Conservation (phyloP, 805 yeast genomes). For the Candida adriatica region DNA sequence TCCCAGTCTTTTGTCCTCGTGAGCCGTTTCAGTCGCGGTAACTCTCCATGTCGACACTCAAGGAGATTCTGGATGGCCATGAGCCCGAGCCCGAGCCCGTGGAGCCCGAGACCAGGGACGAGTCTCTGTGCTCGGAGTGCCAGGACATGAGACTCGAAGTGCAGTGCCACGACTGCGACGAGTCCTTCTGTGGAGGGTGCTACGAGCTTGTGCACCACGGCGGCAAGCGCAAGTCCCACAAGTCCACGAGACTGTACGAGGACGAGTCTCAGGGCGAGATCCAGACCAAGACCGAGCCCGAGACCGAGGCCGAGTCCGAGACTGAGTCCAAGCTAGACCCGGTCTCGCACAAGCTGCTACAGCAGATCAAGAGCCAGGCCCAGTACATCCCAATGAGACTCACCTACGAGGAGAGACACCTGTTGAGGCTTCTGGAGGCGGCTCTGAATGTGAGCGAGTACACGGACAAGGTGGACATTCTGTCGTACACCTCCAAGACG, state of each 20-base stretch:
- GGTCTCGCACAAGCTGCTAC: constrained; percentile 8
- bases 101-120: constrained; percentile 30
- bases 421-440: constrained; percentile 61
- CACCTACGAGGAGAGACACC: constrained; percentile 60
- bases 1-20: not conserved
- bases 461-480: constrained; percentile 70
- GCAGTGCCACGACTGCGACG: constrained; percentile 57
- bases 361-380: constrained; percentile 34
- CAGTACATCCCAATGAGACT: constrained; percentile 64
- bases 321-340: not conserved
- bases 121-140: constrained; percentile 58
- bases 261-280: not conserved
- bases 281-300: constrained; percentile 1
- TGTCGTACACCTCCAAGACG: constrained; percentile 59
- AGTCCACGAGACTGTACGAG: constrained; percentile 23
- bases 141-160: constrained; percentile 64
- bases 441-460: constrained; percentile 75
- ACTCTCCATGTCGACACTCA: too few relatives aligned
- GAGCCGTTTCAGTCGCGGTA: too few relatives aligned
- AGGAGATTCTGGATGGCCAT: constrained; percentile 31
- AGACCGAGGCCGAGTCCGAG: not conserved
- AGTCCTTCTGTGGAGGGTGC: constrained; percentile 64
- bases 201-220: constrained; percentile 62
- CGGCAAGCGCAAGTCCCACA: constrained; percentile 50
- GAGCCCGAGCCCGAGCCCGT: constrained; percentile 18